These are phyloP conservation scores for Xylaria palmicola DNA, from an alignment of 495 filamentous ascomycete genomes.

Conservation along the genomic window DNA sequence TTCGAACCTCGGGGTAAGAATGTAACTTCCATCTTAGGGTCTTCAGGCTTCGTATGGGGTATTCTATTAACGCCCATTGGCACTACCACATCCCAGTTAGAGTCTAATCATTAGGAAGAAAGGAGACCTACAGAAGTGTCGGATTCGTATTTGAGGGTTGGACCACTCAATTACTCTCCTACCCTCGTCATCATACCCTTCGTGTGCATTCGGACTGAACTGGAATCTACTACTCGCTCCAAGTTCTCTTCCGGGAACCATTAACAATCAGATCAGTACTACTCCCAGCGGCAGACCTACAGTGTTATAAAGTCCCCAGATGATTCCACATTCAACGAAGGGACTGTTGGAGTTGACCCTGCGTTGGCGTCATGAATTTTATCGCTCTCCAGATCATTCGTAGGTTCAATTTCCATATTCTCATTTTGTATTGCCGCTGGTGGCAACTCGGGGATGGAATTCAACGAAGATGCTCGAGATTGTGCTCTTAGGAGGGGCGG, in stretches of 20 bases:
- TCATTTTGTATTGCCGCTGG: slow-evolving; percentile 3
- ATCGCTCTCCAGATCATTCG: background rate
- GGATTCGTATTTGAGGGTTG: background rate
- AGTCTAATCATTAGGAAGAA: background rate
- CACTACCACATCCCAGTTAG: slow-evolving; percentile 8
- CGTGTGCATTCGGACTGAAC: background rate
- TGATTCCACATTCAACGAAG: background rate
- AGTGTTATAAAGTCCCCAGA: background rate
- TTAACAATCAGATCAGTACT: background rate
- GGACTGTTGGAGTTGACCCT: background rate
- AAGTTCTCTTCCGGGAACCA: background rate
- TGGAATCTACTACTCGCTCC: background rate
- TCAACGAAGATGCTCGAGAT: slow-evolving; percentile 15
- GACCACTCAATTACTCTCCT: background rate
- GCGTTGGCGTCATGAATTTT: background rate
- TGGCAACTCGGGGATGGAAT: slow-evolving; percentile 24
- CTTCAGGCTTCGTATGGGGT: slow-evolving; percentile 22
- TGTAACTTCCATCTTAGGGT: slow-evolving; percentile 6
- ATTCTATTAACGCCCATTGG: slow-evolving; percentile 8
- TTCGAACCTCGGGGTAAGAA: slow-evolving; percentile 1
- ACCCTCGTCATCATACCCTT: background rate
- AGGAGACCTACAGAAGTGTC: background rate
- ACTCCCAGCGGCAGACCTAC: background rate
- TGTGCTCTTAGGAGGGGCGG: slow-evolving; percentile 18
- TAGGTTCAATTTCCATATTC: background rate